These are phyloP conservation scores for Trichoderma simmonsii DNA, from an alignment of 2,329 filamentous ascomycete genomes.

Conservation along the genomic window DNA sequence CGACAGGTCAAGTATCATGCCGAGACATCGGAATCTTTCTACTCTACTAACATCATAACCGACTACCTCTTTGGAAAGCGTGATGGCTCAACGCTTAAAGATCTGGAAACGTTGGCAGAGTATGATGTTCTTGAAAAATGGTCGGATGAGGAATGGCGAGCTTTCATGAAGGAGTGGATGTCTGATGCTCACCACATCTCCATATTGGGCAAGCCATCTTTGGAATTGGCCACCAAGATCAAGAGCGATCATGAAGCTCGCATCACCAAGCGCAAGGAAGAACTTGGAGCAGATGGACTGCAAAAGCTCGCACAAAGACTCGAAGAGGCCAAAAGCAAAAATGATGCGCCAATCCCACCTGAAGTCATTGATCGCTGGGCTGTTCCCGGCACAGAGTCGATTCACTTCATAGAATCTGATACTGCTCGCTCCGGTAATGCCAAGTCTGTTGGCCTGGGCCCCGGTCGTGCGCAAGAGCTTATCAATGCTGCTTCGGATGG, in stretches of 20 bases:
- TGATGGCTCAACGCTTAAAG: slow-evolving; percentile 71
- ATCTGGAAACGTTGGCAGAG: slow-evolving; percentile 54
- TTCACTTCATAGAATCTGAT: slow-evolving; percentile 87
- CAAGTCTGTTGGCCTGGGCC: slow-evolving; percentile 61
- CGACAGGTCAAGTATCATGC: slow-evolving; percentile 80
- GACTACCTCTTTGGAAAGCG: slow-evolving; percentile 88
- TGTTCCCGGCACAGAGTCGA: slow-evolving; percentile 82
- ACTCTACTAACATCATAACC: slow-evolving; percentile 80
- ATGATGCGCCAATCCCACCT: slow-evolving; percentile 80
- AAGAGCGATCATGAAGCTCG: slow-evolving; percentile 79
- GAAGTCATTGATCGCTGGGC: slow-evolving; percentile 77
- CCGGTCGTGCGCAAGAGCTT: slow-evolving; percentile 69
- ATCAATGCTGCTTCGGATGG: slow-evolving; percentile 65
- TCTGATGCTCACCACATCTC: slow-evolving; percentile 82
- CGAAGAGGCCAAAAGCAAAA: slow-evolving; percentile 80
- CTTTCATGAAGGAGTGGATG: slow-evolving; percentile 80
- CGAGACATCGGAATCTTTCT: slow-evolving; percentile 77
- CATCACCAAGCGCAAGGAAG: slow-evolving; percentile 72
- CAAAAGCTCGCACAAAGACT: slow-evolving; percentile 71
- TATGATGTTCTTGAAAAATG: slow-evolving; percentile 72
- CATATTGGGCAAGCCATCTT: slow-evolving; percentile 82
- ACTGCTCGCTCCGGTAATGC: slow-evolving; percentile 82
- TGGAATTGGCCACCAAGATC: slow-evolving; percentile 72
- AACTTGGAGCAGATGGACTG: slow-evolving; percentile 78
- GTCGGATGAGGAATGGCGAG: slow-evolving; percentile 80